These are phyloP conservation scores for Astrothelium macrocarpum DNA, from an alignment of 495 filamentous ascomycete species.

Conservation along the genomic window DNA sequence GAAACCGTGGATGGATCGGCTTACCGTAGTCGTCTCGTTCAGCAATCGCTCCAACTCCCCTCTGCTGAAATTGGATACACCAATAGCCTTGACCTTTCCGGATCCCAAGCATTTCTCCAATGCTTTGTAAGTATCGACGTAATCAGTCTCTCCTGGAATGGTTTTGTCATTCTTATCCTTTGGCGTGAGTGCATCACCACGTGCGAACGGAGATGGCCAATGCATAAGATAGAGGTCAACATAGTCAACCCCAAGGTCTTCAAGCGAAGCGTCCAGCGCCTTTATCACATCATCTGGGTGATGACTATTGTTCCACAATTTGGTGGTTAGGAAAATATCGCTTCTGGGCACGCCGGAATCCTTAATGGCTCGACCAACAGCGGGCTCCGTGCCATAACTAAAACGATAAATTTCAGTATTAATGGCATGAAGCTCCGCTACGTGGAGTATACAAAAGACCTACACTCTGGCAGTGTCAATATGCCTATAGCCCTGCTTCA, in stretches of 20 bases:
- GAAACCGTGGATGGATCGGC: not conserved
- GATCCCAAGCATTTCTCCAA: constrained; percentile 52
- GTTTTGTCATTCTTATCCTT: constrained; percentile 25
- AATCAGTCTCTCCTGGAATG: constrained; percentile 23
- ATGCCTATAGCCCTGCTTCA: constrained; percentile 25
- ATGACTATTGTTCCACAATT: constrained; percentile 30
- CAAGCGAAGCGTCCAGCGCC: constrained; percentile 20
- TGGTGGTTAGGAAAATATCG: constrained; percentile 26
- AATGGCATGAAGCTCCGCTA: not conserved
- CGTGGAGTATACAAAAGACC: not conserved
- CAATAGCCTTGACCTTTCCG: constrained; percentile 56
- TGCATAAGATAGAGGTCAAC: constrained; percentile 32
- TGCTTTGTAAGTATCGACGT: constrained; percentile 38
- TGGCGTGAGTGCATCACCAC: constrained; percentile 19
- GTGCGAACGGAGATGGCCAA: constrained; percentile 30
- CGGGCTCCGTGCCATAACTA: constrained; percentile 27
- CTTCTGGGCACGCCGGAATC: constrained; percentile 20
- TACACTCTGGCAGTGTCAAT: constrained; percentile 35
- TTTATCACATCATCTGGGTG: constrained; percentile 20
- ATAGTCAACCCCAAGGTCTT: constrained; percentile 25
- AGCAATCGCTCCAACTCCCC: constrained; percentile 58
- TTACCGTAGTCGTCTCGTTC: constrained; percentile 45
- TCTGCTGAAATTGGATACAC: constrained; percentile 67
- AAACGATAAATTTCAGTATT: not conserved
- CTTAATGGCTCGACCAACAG: constrained; percentile 23